Evolutionary conservation across 2,329 filamentous ascomycete genomes (phyloP).

Genomic region (Cadophora sp.): DNA sequence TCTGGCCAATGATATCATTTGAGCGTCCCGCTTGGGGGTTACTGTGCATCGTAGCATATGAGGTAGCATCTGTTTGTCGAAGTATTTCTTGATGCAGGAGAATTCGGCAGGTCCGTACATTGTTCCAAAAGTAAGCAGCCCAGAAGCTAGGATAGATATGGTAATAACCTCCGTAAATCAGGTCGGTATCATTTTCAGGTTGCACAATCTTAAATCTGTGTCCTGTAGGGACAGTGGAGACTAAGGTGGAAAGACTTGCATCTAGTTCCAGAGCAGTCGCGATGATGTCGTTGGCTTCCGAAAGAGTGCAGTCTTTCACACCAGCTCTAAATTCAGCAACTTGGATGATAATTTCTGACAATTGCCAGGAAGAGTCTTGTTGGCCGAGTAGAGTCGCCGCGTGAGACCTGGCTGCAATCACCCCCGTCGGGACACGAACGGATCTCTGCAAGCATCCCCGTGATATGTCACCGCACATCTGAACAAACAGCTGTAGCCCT

Average conservation of each 20-base stretch:
- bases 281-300: neutral
- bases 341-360: neutral
- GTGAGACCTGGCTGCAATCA: neutral
- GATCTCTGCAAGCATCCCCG: neutral
- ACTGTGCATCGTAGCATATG: neutral
- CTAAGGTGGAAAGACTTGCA: neutral
- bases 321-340: neutral
- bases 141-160: constrained; percentile 6
- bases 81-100: constrained; percentile 6
- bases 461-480: neutral
- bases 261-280: neutral
- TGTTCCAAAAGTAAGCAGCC: constrained; percentile 8
- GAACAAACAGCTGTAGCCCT: constrained; percentile 4
- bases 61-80: neutral
- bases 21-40: neutral
- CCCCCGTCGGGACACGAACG: neutral
- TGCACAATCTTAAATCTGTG: neutral
- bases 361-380: neutral
- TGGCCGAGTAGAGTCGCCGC: neutral
- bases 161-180: neutral
- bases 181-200: no score
- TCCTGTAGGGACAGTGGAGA: neutral
- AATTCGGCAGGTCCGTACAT: neutral
- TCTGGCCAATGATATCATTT: neutral
- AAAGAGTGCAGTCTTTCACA: neutral